Evolutionary conservation across 2,329 filamentous ascomycete genomes (phyloP), one percentile per base, ranked within the genome.

Genomic region (Pezicula rhizophila): DNA sequence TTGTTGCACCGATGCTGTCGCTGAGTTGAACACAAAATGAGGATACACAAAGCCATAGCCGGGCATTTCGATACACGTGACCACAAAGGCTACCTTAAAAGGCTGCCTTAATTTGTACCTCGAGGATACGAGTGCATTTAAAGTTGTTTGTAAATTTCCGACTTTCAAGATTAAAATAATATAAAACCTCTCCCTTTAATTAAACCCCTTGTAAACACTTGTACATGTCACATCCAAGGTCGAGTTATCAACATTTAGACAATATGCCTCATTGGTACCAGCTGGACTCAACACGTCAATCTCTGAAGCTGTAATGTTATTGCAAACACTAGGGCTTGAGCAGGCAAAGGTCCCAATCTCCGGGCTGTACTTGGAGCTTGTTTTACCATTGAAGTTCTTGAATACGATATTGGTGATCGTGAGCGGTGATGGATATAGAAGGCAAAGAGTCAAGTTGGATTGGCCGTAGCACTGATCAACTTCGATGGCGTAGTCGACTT

Each of bases 391-490:
- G 60, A 84, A 76, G 54, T 82, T 76, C 51, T 70, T 75, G 59
- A 84, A 77, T 4, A 69, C 66, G 42, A 84, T 66, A 51, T 82
- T 73, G 15, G 70, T 72, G 52, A 83, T 82, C 1, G 74, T 80
- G 50, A 82, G 55, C 15, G 63, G 57, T 48, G 76, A 77, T 2
- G 80, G 80, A 57, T 68, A 78, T 62, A 77, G 57, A 39, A 77
- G 73, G 66, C 80, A 84, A n/a, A 82, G 70, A 2, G 79, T 82
- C 44, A 77, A 59, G 58, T 84, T 83, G 52, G 70, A 76, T 64
- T 83, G 78, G 8, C 79, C 79, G 52, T 84, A 82, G 68, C 80
- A 84, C 61, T 84, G 80, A n/a, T 79, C 79, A 42, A 84, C 69
- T 51, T 82, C 77, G 54, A 85, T 79, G 2, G 78, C 78, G 57